phyloP scores from a whole-genome alignment of 805 yeast species.

The Yarrowia bubula region DNA sequence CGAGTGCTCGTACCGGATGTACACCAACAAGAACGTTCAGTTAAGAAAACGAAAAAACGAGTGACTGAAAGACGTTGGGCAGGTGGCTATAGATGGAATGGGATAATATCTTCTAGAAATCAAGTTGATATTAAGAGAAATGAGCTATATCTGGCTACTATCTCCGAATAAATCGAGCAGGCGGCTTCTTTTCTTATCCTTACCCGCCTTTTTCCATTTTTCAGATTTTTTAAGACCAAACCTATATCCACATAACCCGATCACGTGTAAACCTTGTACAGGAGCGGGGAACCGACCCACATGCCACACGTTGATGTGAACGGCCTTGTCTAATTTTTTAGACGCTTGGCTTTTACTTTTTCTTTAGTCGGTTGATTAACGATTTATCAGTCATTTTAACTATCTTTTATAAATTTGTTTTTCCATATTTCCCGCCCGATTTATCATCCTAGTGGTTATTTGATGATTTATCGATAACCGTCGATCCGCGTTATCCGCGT shows the following conservation, averaged over 20 bases:
- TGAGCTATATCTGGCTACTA: too few species aligned
- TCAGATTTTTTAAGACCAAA: background rate
- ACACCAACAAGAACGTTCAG: background rate
- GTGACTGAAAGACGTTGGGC: background rate
- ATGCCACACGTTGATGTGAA: background rate
- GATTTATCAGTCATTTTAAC: background rate
- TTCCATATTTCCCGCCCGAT: background rate
- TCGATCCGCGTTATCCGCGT: background rate
- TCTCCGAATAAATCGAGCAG: background rate
- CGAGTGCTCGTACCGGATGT: background rate
- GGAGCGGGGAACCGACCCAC: background rate
- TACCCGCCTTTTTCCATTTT: background rate
- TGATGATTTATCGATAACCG: background rate
- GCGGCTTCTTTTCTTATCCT: background rate
- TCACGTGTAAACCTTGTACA: background rate
- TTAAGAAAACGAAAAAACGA: background rate
- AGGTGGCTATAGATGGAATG: too few species aligned
- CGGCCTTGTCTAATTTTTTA: background rate
- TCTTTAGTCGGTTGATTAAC: background rate
- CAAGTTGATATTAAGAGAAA: too few species aligned
- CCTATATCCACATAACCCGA: background rate
- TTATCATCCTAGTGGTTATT: background rate
- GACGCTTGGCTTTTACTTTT: background rate
- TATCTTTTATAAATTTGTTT: background rate
- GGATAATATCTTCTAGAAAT: too few species aligned